Evolutionary conservation across 495 filamentous ascomycete genomes (phyloP), one percentile per base, ranked within the genome.

Genomic region (Trichoderma gamsii): DNA sequence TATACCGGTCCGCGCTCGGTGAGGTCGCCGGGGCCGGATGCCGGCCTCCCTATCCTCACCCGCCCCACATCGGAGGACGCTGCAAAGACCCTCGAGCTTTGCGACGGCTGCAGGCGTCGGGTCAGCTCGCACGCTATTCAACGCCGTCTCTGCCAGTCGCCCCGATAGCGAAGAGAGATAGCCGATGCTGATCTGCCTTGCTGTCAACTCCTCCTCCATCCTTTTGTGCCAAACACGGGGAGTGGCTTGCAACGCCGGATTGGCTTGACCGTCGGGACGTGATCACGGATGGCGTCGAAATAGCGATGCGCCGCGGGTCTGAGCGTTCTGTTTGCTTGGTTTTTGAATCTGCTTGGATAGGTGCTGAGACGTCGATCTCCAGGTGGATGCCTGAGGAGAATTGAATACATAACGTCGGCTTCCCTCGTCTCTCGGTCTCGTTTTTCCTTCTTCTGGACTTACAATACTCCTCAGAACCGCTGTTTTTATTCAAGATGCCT

Each of bases 91-190:
- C 27, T 21, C 2, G 49, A 52, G 56, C 56, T 61, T 61, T 61
- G 56, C 56, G 56, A 61, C 56, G 56, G 56, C 56, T 61, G 56
- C 56, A 61, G 56, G 56, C 23, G 56, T 61, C 56, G 56, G 25
- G 56, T 32, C 9, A 21, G 56, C 56, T 5, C 27, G 51, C 51
- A 61, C 56, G 56, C 56, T 61, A 61, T 61, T 6, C 56, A 61
- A 25, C 56, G n/a, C 56, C 56, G 56, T 61, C 25, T 61, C 16
- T 11, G 23, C 56, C 56, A 61, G 27, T 27, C 56, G 56, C 56
- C 56, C 56, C 56, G 56, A 27, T 25, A 61, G 56, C 4, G 2
- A 29, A 21, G 18, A 61, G 27, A 61, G 35, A 35, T 35, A 9
- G 56, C 56, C 23, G 27, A 32, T 21, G 27, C 23, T 61, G 56